These are phyloP conservation scores for Acanthamoeba triangularis DNA, from an alignment of 208 protist genomes.

Conservation along the genomic window DNA sequence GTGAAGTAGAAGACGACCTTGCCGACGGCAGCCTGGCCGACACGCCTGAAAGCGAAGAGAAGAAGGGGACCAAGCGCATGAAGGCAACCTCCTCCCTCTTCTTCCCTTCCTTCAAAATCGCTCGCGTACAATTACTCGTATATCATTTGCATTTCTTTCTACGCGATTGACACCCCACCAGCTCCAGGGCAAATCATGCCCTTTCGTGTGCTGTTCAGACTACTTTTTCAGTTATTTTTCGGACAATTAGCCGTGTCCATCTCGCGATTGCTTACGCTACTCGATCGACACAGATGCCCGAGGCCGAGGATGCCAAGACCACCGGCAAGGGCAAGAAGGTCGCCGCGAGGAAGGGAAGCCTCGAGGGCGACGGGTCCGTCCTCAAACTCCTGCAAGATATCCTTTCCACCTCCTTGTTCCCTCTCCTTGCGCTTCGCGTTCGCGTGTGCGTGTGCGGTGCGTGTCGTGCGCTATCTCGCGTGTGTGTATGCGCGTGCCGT, in stretches of 20 bases:
- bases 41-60: neutral
- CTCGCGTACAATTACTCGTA: neutral
- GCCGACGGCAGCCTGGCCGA: neutral
- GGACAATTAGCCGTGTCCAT: no score
- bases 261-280: neutral
- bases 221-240: no score
- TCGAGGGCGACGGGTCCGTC: neutral
- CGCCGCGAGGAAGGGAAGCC: neutral
- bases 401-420: constrained; percentile 26
- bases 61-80: neutral
- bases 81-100: neutral
- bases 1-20: neutral
- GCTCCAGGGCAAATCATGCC: no score
- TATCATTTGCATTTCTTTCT: no score
- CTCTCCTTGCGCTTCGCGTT: neutral
- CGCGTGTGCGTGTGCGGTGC: neutral
- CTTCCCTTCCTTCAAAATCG: neutral
- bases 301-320: neutral
- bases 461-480: neutral
- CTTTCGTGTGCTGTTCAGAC: no score
- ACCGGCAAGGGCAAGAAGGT: constrained; percentile 29
- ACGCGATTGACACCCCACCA: no score
- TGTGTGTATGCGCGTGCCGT: neutral
- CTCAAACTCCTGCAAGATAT: constrained; percentile 73
- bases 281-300: neutral